Evolutionary conservation across 2,329 filamentous ascomycete species (phyloP).

Genomic region (Fusarium scirpi): DNA sequence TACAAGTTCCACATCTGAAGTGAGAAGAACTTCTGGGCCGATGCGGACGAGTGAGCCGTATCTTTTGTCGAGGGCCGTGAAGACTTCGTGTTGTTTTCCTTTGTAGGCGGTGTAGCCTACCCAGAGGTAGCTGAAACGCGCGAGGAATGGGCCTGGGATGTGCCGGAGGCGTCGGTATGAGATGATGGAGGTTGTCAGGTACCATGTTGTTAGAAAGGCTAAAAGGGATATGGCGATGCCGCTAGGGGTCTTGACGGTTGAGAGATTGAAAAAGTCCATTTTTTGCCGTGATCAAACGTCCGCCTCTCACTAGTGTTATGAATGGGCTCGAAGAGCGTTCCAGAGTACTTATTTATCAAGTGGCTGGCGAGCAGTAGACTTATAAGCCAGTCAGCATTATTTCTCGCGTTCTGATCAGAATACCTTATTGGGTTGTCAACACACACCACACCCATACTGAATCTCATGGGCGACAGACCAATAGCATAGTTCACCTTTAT

Average conservation of each 20-base stretch:
- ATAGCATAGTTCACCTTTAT: not conserved
- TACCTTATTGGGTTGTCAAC: not conserved
- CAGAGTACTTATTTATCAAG: not conserved
- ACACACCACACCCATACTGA: not conserved
- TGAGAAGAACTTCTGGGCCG: not conserved
- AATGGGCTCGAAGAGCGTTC: not conserved
- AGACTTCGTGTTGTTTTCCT: not conserved
- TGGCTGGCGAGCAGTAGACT: not conserved
- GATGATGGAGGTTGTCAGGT: not conserved
- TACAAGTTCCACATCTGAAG: conserved; percentile 4
- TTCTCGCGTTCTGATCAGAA: not conserved
- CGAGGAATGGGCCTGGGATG: conserved; percentile 2
- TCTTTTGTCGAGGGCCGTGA: not conserved
- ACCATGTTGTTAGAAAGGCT: not conserved
- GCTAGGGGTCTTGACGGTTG: fast-evolving
- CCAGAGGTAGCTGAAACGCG: conserved; percentile 12
- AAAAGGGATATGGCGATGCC: fast-evolving
- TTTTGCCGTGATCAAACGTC: not conserved
- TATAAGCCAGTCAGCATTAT: not conserved
- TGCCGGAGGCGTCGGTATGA: conserved; percentile 2
- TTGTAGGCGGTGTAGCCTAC: not conserved
- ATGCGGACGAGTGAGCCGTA: conserved; percentile 12
- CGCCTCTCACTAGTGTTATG: not conserved
- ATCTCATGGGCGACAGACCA: not conserved
- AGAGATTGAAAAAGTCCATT: not conserved